A percentile compares a stretch with the other conserved stretches of the same genome.
phyloP scores from a whole-genome alignment of 2,329 filamentous ascomycete species.

The Botryotinia globosa region DNA sequence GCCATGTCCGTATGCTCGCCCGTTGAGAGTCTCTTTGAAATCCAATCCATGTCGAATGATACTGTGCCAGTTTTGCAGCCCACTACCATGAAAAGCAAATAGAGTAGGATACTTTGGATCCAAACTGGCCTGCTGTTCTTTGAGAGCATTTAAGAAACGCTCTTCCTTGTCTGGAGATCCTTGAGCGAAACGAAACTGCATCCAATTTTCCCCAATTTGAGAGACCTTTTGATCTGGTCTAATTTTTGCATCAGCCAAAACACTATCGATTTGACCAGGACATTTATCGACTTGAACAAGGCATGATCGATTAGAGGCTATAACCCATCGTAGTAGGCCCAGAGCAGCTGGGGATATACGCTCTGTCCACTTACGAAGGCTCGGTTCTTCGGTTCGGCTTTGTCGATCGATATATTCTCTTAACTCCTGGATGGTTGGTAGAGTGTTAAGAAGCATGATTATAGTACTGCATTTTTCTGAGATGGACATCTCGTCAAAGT shows the following conservation, averaged over 20 bases:
- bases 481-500: conserved; percentile 54
- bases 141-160: conserved; percentile 64
- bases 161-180: conserved; percentile 85
- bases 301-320: conserved; percentile 84
- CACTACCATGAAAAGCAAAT: conserved; percentile 85
- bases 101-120: conserved; percentile 60
- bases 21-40: conserved; percentile 60
- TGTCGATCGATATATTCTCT: conserved; percentile 45
- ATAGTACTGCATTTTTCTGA: conserved; percentile 49
- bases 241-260: conserved; percentile 26
- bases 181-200: conserved; percentile 86
- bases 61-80: conserved; percentile 78
- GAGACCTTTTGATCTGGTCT: conserved; percentile 46
- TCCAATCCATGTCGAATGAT: conserved; percentile 82
- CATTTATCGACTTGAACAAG: conserved; percentile 69
- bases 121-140: conserved; percentile 40
- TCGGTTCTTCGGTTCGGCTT: conserved; percentile 32
- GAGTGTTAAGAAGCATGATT: conserved; percentile 52
- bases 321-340: conserved; percentile 77
- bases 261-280: conserved; percentile 31
- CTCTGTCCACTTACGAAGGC: conserved; percentile 51
- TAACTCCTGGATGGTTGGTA: conserved; percentile 63
- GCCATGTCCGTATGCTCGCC: conserved; percentile 72
- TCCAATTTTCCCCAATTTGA: conserved; percentile 60
- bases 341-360: conserved; percentile 63